A percentile compares a stretch with the other conserved stretches of the same genome.
phyloP scores from a whole-genome alignment of 352 stramenopile species.

The Pythium myriotylum region DNA sequence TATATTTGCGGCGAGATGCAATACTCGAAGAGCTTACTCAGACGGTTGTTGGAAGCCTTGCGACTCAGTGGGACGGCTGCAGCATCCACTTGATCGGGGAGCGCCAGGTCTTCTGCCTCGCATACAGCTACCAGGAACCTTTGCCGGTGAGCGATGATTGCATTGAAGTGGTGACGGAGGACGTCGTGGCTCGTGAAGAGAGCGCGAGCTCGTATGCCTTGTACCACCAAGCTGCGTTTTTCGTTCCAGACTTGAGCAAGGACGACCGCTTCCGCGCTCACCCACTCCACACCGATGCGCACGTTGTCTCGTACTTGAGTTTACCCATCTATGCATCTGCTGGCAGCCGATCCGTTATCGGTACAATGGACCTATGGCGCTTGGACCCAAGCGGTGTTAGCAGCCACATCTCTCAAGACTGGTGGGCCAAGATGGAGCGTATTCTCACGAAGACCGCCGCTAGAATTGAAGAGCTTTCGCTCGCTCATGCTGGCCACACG shows the following conservation, averaged over 20 bases:
- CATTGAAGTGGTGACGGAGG: slow-evolving; percentile 51
- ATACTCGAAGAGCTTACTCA: slow-evolving; percentile 53
- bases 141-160: slow-evolving; percentile 40
- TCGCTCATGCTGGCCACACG: slow-evolving; percentile 31
- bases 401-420: slow-evolving; percentile 68
- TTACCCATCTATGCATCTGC: slow-evolving; percentile 63
- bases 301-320: slow-evolving; percentile 64
- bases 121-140: slow-evolving; percentile 36
- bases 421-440: slow-evolving; percentile 40
- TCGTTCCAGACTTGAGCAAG: slow-evolving; percentile 59
- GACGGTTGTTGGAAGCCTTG: slow-evolving; percentile 48
- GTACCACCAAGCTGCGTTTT: slow-evolving; percentile 66
- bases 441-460: slow-evolving; percentile 43
- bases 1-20: slow-evolving; percentile 61
- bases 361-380: slow-evolving; percentile 72
- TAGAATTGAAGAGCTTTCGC: slow-evolving; percentile 50
- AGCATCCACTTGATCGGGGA: slow-evolving; percentile 68
- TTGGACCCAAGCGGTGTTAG: slow-evolving; percentile 48
- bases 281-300: slow-evolving; percentile 62
- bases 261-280: slow-evolving; percentile 72
- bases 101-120: slow-evolving; percentile 68
- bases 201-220: slow-evolving; percentile 71
- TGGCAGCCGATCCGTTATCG: slow-evolving; percentile 44
- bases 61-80: slow-evolving; percentile 67
- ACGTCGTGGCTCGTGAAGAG: slow-evolving; percentile 63